Conservation (phyloP, 1,284 basidiomycete species). For the Heimioporus punctisporus region DNA sequence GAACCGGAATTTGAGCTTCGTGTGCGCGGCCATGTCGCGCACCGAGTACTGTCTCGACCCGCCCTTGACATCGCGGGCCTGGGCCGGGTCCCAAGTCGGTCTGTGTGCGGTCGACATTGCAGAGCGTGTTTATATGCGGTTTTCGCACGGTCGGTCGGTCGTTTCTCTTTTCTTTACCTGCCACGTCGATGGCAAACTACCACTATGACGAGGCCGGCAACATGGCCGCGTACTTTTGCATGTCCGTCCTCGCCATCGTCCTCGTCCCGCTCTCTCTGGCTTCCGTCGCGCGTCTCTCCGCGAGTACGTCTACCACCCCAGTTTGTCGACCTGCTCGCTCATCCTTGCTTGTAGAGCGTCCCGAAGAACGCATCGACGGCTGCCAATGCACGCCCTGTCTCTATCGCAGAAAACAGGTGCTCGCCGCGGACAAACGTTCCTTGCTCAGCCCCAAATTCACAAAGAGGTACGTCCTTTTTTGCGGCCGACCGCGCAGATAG, state of each 20-base stretch:
- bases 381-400: conserved; percentile 73
- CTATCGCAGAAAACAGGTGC: conserved; percentile 53
- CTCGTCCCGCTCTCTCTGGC: conserved; percentile 78
- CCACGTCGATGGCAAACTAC: conserved; percentile 63
- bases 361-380: conserved; percentile 35
- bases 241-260: conserved; percentile 83
- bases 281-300: conserved; percentile 39
- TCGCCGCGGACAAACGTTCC: conserved; percentile 46
- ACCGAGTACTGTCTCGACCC: conserved; percentile 90
- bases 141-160: conserved; percentile 8
- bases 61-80: conserved; percentile 84
- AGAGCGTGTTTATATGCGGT: too few species aligned
- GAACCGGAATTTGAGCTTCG: conserved; percentile 94
- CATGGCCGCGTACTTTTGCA: conserved; percentile 89
- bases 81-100: conserved; percentile 90
- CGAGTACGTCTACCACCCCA: conserved; percentile 34
- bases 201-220: conserved; percentile 89
- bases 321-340: neutral
- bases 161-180: too few species aligned
- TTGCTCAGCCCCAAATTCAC: conserved; percentile 45
- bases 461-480: conserved; percentile 41
- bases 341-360: conserved; percentile 26
- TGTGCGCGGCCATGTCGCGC: conserved; percentile 90
- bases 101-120: conserved; percentile 82
- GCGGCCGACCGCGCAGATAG: too few species aligned